Conservation (phyloP, 345 rosid genomes). For the Citrus medica region DNA sequence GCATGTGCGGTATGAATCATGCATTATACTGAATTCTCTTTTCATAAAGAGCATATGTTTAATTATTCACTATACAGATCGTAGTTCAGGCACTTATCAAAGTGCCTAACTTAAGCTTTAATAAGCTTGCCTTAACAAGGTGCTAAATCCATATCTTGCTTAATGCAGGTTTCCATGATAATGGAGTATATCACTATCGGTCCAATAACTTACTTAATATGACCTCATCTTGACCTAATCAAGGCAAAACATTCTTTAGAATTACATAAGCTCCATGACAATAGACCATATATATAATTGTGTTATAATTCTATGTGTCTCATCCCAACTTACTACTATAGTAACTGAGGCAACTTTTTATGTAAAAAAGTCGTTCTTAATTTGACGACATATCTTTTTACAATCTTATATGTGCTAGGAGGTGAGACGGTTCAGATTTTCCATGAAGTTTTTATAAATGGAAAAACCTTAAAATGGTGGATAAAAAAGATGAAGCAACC, state of each 20-base stretch:
- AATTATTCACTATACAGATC: not conserved
- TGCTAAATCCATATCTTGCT: too few relatives aligned
- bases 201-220: not conserved
- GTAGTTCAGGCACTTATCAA: not conserved
- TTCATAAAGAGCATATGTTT: not conserved
- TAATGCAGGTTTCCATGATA: too few relatives aligned
- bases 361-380: not conserved
- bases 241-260: not conserved
- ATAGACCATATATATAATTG: too few relatives aligned
- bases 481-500: too few relatives aligned
- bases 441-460: too few relatives aligned
- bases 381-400: not conserved
- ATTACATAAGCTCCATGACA: not conserved
- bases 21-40: not conserved
- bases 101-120: not conserved
- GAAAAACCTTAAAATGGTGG: too few relatives aligned
- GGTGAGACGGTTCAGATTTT: too few relatives aligned
- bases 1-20: not conserved
- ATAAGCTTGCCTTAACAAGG: too few relatives aligned
- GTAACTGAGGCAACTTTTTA: not conserved
- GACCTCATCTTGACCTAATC: not conserved
- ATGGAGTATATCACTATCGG: fast-evolving
- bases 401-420: not conserved
- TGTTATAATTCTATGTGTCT: not conserved
- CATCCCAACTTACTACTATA: not conserved